phyloP scores from a whole-genome alignment of 768 basidiomycete species.

The Agrocybe pediades region DNA sequence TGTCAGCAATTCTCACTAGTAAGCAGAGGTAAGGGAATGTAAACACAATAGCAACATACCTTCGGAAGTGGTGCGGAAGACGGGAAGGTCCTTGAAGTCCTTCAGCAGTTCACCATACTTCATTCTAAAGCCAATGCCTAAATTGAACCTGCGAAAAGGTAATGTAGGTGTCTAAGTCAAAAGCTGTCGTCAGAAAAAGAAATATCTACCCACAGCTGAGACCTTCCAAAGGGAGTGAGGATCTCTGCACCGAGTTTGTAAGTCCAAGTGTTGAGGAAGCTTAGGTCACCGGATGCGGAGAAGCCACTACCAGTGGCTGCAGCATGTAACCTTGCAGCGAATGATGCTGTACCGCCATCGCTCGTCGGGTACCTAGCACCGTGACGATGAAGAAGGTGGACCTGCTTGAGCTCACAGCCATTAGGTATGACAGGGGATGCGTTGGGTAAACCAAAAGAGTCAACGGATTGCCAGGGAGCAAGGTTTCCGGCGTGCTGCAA shows the following conservation, averaged over 20 bases:
- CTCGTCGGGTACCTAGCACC: slow-evolving; percentile 64
- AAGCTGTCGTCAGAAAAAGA: not conserved
- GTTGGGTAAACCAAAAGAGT: slow-evolving; percentile 50
- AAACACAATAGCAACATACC: slow-evolving; percentile 29
- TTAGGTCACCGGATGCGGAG: slow-evolving; percentile 53
- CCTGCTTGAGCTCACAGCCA: slow-evolving; percentile 47
- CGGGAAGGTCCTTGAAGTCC: slow-evolving; percentile 49
- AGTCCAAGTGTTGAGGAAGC: slow-evolving; percentile 74
- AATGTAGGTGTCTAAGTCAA: not conserved
- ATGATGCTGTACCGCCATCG: slow-evolving; percentile 43
- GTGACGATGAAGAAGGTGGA: slow-evolving; percentile 69
- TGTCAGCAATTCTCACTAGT: slow-evolving; percentile 15
- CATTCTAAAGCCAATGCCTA: slow-evolving; percentile 59
- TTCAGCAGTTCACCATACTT: slow-evolving; percentile 59
- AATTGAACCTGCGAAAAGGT: slow-evolving; percentile 32
- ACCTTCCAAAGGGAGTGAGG: slow-evolving; percentile 75
- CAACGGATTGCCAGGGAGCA: slow-evolving; percentile 51
- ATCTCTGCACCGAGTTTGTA: slow-evolving; percentile 80
- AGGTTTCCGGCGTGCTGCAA: slow-evolving; percentile 49
- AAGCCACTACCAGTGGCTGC: slow-evolving; percentile 43
- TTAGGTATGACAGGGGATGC: slow-evolving; percentile 47
- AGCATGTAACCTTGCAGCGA: slow-evolving; percentile 48
- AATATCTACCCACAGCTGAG: slow-evolving; percentile 51
- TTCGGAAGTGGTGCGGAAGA: slow-evolving; percentile 63
- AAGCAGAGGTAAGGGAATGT: not conserved